These are phyloP conservation scores for Colletotrichum filicis DNA, from an alignment of 2,329 filamentous ascomycete species.

Conservation along the genomic window DNA sequence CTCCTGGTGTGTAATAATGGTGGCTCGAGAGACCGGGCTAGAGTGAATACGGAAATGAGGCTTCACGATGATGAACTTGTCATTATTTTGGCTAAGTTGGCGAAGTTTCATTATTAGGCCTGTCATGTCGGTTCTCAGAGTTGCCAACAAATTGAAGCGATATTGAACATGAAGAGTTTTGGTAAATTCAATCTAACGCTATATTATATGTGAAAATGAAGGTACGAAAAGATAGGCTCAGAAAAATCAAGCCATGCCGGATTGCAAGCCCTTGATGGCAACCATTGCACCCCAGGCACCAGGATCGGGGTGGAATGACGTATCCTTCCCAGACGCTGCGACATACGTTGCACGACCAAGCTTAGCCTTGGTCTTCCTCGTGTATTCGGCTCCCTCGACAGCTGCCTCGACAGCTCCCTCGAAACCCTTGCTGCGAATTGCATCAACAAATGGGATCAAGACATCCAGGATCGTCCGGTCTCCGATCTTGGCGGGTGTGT, in stretches of 20 bases:
- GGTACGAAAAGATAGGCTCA: background rate
- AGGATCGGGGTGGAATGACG: conserved; percentile 69
- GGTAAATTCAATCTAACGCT: background rate
- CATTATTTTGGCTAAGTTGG: no score
- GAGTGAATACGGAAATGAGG: no score
- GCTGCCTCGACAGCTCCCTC: conserved; percentile 68
- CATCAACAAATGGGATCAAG: conserved; percentile 63
- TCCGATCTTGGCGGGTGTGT: conserved; percentile 65
- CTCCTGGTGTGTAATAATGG: no score
- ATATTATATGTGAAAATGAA: background rate
- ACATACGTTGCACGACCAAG: conserved; percentile 77
- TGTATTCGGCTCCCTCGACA: conserved; percentile 68
- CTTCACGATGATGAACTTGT: no score
- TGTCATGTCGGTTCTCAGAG: no score
- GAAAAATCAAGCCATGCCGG: conserved; percentile 31
- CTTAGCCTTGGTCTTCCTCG: conserved; percentile 72
- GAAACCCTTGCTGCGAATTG: conserved; percentile 60
- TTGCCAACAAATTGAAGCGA: no score
- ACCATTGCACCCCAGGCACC: conserved; percentile 77
- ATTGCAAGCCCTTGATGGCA: conserved; percentile 54
- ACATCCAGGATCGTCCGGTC: conserved; percentile 69
- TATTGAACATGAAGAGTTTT: background rate
- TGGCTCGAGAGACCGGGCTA: no score
- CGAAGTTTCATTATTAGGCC: no score
- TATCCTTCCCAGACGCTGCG: conserved; percentile 58